These are phyloP conservation scores for Collybia mongolica DNA, from an alignment of 768 basidiomycete genomes.

Conservation along the genomic window DNA sequence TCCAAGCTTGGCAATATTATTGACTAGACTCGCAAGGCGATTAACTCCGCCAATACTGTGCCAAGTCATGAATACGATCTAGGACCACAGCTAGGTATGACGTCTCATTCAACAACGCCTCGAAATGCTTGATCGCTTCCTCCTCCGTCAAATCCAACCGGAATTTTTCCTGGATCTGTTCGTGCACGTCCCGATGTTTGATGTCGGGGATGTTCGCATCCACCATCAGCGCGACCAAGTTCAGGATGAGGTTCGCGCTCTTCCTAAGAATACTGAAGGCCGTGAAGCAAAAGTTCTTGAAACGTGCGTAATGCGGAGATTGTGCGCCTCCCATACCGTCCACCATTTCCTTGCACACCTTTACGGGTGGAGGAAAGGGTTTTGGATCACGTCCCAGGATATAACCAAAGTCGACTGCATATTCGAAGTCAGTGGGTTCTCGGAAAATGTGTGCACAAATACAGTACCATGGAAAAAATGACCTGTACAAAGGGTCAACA, in stretches of 20 bases:
- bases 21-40: too few relatives aligned
- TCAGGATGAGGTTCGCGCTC: conserved; percentile 95
- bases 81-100: conserved; percentile 91
- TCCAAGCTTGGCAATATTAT: too few relatives aligned
- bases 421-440: neutral
- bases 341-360: conserved; percentile 99
- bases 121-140: conserved; percentile 97
- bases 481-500: conserved; percentile 34
- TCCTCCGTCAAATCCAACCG: conserved; percentile 92
- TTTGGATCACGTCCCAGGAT: conserved; percentile 98
- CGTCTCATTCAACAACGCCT: conserved; percentile 89
- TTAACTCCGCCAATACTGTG: conserved; percentile 85
- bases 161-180: conserved; percentile 96
- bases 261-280: conserved; percentile 95
- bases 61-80: conserved; percentile 90
- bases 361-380: conserved; percentile 95
- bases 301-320: conserved; percentile 93
- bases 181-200: conserved; percentile 84
- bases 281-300: conserved; percentile 97
- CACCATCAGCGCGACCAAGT: conserved; percentile 95
- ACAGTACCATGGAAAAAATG: conserved; percentile 92
- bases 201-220: conserved; percentile 98
- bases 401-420: conserved; percentile 93
- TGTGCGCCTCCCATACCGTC: conserved; percentile 99
- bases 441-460: conserved; percentile 7